Base-by-base conservation (phyloP, 257 asterid species). In the Solanum appendiculatum region DNA sequence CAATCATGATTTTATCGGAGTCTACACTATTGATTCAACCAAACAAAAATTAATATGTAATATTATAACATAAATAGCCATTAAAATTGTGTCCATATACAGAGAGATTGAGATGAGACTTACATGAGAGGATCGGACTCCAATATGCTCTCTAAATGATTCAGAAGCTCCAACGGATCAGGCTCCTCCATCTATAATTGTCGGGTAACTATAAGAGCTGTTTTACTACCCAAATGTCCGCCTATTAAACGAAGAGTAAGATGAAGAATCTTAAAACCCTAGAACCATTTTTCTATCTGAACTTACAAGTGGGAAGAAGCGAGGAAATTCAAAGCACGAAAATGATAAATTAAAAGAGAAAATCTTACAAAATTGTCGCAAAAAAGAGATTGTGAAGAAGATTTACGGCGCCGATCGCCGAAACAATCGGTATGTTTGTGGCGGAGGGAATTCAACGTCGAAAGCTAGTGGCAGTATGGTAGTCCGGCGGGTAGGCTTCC, bases 41-140 rank as follows among this genome's bases (percentile, higher is more conserved):
- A 33, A 56, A 51, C 11, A 27, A 5, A 25, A 14, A 6, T 14
- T 15, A 13, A 40, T 58, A 23, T 29, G 15, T 27, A 25, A 46
- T 56, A 31, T 23, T 37, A 21, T 7, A 63, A 3, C 11, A 13
- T 18, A 60, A 34, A 20, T 51, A 29, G 11, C 12, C 51, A 82
- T 1, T 3, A 69, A 13, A 63, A 13, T 14, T 42, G 39, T 6
- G 21, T 25, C 9, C 27, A 23, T 15, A 25, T 29, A 69, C 20
- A 48, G 33, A 60, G 39, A 58, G n/a, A 68, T 15, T 1, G 5
- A 51, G 5, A 15, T 0, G 5, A 64, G 23, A 75, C 91, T 89
- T 90, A 96, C 99, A 96, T 93, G 64, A 83, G 84, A 75, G 98
- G 94, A 87, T 95, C 94, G 5, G 95, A 89, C 66, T 91, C 96